These are phyloP conservation scores for Acmispon strigosus DNA, from an alignment of 306 rosid genomes.

Conservation along the genomic window DNA sequence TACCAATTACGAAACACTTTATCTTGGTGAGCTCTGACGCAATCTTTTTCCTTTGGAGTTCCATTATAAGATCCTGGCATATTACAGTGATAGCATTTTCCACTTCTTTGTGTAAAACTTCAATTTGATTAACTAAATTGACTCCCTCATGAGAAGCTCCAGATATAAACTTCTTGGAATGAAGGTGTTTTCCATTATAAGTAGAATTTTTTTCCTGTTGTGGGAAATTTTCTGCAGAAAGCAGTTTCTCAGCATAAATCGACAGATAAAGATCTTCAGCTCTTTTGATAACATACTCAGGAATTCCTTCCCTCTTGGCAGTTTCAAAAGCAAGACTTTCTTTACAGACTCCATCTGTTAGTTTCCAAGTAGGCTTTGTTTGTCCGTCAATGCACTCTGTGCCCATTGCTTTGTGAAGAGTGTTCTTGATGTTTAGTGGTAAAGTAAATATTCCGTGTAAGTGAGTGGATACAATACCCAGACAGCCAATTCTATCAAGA, in stretches of 20 bases:
- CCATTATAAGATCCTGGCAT: slow-evolving; percentile 65
- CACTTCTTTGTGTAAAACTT: slow-evolving; percentile 40
- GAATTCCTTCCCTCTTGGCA: slow-evolving; percentile 74
- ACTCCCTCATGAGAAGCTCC: slow-evolving; percentile 22
- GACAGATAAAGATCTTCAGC: slow-evolving; percentile 70
- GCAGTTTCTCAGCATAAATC: slow-evolving; percentile 39
- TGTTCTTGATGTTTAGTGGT: slow-evolving; percentile 65
- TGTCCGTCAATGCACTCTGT: slow-evolving; percentile 52
- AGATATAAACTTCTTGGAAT: slow-evolving; percentile 1
- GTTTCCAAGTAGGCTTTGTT: slow-evolving; percentile 81
- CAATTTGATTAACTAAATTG: slow-evolving; percentile 24
- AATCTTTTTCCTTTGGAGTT: slow-evolving; percentile 30
- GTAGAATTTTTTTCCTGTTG: slow-evolving; percentile 33
- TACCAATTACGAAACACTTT: slow-evolving; percentile 46
- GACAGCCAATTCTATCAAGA: slow-evolving; percentile 71
- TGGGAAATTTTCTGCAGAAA: slow-evolving; percentile 22
- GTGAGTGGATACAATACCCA: slow-evolving; percentile 95
- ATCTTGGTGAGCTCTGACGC: slow-evolving; percentile 29
- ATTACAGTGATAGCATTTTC: slow-evolving; percentile 55
- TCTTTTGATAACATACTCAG: slow-evolving; percentile 64
- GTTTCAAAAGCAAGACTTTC: slow-evolving; percentile 99
- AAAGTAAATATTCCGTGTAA: slow-evolving; percentile 75
- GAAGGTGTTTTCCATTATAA: slow-evolving; percentile 24
- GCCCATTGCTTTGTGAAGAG: slow-evolving; percentile 79
- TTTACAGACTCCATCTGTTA: slow-evolving; percentile 71